Evolutionary conservation across 768 basidiomycete species (phyloP).

Genomic region (Scleroderma bovista): DNA sequence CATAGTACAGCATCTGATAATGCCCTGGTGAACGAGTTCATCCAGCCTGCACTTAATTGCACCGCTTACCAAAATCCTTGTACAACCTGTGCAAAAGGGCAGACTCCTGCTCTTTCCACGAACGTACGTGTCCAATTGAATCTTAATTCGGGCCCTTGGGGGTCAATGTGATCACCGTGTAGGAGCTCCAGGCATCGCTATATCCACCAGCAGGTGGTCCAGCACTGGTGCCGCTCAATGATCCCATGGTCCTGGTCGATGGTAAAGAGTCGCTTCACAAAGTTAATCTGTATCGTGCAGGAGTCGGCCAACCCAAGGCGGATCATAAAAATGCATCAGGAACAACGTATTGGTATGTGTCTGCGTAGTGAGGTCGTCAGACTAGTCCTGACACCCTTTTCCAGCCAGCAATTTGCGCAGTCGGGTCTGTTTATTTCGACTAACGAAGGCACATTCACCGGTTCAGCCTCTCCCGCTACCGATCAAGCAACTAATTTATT

Average conservation of each 20-base stretch:
- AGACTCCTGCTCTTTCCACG: conserved; percentile 16
- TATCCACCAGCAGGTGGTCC: conserved; percentile 21
- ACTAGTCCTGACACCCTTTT: neutral
- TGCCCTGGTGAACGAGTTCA: conserved; percentile 18
- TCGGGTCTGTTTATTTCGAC: conserved; percentile 18
- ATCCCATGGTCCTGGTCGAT: conserved; percentile 22
- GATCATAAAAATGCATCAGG: conserved; percentile 18
- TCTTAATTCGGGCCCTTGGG: neutral
- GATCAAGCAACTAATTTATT: conserved; percentile 18
- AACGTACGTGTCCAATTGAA: conserved; percentile 9
- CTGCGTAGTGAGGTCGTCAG: neutral
- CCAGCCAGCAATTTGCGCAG: conserved; percentile 18
- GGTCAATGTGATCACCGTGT: neutral
- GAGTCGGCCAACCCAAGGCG: conserved; percentile 22
- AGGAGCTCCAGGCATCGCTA: conserved; percentile 21
- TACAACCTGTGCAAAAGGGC: conserved; percentile 16
- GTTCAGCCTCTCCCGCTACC: conserved; percentile 16
- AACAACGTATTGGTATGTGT: conserved; percentile 16
- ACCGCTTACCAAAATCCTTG: conserved; percentile 22
- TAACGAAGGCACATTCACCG: conserved; percentile 17
- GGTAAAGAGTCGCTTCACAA: conserved; percentile 19
- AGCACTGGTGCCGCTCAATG: conserved; percentile 19
- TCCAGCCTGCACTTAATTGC: conserved; percentile 22
- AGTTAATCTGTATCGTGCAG: conserved; percentile 23
- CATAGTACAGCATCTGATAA: conserved; percentile 20